Conservation (phyloP, 2,329 filamentous ascomycete genomes). For the Diplocarpon rosae region DNA sequence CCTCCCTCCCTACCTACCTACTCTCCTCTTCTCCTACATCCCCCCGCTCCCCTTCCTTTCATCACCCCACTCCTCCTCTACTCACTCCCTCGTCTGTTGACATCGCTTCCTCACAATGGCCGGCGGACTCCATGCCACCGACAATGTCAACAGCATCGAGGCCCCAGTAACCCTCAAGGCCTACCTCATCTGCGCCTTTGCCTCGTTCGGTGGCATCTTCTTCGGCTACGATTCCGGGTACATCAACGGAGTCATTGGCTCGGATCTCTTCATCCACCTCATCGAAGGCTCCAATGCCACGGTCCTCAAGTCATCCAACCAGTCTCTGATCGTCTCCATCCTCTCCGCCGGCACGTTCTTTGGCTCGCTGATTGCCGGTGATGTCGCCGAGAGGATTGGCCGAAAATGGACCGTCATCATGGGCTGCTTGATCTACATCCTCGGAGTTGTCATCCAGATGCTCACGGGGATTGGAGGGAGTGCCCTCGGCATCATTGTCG, state of each 20-base stretch:
- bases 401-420: conserved; percentile 59
- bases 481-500: conserved; percentile 50
- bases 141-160: conserved; percentile 49
- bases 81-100: too few species aligned
- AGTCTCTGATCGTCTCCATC: conserved; percentile 30
- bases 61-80: too few species aligned
- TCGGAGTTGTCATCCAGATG: conserved; percentile 50
- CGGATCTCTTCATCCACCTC: conserved; percentile 31
- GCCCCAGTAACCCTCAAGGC: conserved; percentile 58
- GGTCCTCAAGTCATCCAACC: conserved; percentile 58
- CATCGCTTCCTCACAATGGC: conserved; percentile 1
- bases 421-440: conserved; percentile 58
- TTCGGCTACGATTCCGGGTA: conserved; percentile 64
- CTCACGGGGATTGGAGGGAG: conserved; percentile 37
- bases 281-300: conserved; percentile 29
- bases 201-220: conserved; percentile 48
- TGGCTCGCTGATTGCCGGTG: conserved; percentile 66
- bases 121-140: conserved; percentile 15
- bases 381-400: conserved; percentile 63
- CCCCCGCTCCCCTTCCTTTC: too few species aligned
- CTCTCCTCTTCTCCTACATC: too few species aligned
- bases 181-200: conserved; percentile 57
- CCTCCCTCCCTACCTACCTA: too few species aligned
- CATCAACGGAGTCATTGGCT: conserved; percentile 52
- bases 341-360: conserved; percentile 73